These are phyloP conservation scores for Colletotrichum siamense DNA, from an alignment of 2,329 filamentous ascomycete species.

Conservation along the genomic window DNA sequence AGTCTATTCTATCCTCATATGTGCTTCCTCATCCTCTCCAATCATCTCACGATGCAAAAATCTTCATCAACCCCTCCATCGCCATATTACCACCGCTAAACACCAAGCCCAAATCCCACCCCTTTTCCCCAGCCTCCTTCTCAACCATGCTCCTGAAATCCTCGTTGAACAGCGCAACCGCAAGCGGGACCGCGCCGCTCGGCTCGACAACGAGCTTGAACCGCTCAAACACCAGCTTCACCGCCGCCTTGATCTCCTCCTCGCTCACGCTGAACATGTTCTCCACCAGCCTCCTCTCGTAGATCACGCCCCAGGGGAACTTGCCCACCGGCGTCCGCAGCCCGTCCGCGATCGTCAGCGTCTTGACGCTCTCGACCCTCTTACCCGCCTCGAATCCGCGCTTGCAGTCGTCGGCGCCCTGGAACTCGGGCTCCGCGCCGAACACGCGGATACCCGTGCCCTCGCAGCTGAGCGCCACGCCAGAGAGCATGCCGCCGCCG, in stretches of 20 bases:
- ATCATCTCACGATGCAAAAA: constrained; percentile 43
- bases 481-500: constrained; percentile 87
- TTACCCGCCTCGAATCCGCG: constrained; percentile 69
- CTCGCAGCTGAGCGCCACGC: constrained; percentile 78
- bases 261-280: constrained; percentile 79
- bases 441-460: constrained; percentile 79
- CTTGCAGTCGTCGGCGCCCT: constrained; percentile 84
- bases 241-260: constrained; percentile 78
- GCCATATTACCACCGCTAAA: constrained; percentile 67
- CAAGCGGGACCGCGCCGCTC: constrained; percentile 82
- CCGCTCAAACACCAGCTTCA: constrained; percentile 82
- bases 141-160: constrained; percentile 78
- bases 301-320: constrained; percentile 79
- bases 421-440: constrained; percentile 82
- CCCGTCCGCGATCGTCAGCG: constrained; percentile 87
- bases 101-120: constrained; percentile 74
- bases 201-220: constrained; percentile 94
- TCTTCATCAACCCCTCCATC: constrained; percentile 55
- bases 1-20: background rate
- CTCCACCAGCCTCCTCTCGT: constrained; percentile 70
- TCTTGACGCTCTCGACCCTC: constrained; percentile 72
- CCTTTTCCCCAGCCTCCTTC: constrained; percentile 70
- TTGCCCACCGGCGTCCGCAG: constrained; percentile 81
- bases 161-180: constrained; percentile 83
- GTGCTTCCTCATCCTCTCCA: background rate